Evolutionary conservation across 106 monocot species (phyloP).

Genomic region (Gastrodia elata): DNA sequence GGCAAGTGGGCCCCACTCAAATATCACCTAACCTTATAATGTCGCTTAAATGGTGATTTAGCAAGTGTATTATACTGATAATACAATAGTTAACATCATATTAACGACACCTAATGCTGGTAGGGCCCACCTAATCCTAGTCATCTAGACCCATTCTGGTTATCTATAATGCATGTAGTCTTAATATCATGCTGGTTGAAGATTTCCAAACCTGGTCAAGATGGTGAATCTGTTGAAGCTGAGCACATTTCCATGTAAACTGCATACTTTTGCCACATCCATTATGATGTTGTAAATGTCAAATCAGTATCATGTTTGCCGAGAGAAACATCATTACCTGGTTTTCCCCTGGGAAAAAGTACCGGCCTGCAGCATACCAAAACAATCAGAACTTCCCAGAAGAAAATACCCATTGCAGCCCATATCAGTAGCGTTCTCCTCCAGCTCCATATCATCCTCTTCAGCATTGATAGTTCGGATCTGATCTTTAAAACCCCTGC

Average conservation of each 20-base stretch:
- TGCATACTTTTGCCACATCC: neutral
- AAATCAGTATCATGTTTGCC: neutral
- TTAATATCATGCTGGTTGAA: neutral
- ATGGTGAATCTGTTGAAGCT: neutral
- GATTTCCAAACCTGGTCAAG: neutral
- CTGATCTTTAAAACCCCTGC: slow-evolving; percentile 48
- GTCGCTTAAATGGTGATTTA: too few species aligned
- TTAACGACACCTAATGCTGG: too few species aligned
- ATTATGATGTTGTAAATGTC: neutral
- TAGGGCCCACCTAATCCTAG: too few species aligned
- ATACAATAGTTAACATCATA: too few species aligned
- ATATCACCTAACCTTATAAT: too few species aligned
- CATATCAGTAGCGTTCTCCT: slow-evolving; percentile 69
- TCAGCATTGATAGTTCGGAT: slow-evolving; percentile 52
- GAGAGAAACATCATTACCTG: neutral
- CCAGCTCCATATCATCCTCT: slow-evolving; percentile 70
- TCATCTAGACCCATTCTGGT: too few species aligned
- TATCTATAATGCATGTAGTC: too few species aligned
- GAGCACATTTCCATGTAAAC: neutral
- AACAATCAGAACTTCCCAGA: slow-evolving; percentile 40
- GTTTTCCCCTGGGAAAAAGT: slow-evolving; percentile 36
- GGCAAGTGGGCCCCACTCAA: too few species aligned
- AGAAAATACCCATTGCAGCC: slow-evolving; percentile 45
- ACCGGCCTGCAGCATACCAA: slow-evolving; percentile 53
- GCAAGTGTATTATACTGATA: too few species aligned